Conservation (phyloP, 139 green algal species). For the Parachlorella kessleri region DNA sequence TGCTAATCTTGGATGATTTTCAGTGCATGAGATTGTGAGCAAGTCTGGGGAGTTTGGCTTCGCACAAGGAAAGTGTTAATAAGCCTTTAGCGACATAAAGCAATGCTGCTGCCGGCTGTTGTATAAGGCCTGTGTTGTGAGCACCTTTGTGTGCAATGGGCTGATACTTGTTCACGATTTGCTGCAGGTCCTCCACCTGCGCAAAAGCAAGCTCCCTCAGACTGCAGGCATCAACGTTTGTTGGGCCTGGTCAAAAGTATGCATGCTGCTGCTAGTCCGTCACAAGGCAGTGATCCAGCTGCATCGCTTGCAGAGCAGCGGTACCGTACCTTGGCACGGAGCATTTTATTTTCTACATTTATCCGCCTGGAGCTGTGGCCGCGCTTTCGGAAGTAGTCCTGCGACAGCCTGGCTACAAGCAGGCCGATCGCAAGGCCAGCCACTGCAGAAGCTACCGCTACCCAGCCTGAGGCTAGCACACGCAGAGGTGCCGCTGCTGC, state of each 20-base stretch:
- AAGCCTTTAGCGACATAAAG: no score
- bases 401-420: not conserved
- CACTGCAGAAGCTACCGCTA: not conserved
- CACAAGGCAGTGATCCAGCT: not conserved
- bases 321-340: conserved; percentile 9
- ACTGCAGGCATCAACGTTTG: not conserved
- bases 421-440: conserved; percentile 6
- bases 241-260: not conserved
- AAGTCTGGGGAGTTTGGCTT: no score
- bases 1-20: not conserved
- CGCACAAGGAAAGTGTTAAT: no score
- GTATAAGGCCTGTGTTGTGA: no score
- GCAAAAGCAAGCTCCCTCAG: not conserved
- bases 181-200: conserved; percentile 39
- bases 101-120: no score
- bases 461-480: not conserved
- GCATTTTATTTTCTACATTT: conserved; percentile 4
- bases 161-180: conserved; percentile 26
- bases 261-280: not conserved
- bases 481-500: conserved; percentile 5
- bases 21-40: not conserved
- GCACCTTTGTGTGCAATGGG: conserved; percentile 29
- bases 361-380: not conserved
- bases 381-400: not conserved
- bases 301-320: not conserved